Base-by-base conservation (phyloP, 2,329 filamentous ascomycete species). In the Pseudogymnoascus sp. region DNA sequence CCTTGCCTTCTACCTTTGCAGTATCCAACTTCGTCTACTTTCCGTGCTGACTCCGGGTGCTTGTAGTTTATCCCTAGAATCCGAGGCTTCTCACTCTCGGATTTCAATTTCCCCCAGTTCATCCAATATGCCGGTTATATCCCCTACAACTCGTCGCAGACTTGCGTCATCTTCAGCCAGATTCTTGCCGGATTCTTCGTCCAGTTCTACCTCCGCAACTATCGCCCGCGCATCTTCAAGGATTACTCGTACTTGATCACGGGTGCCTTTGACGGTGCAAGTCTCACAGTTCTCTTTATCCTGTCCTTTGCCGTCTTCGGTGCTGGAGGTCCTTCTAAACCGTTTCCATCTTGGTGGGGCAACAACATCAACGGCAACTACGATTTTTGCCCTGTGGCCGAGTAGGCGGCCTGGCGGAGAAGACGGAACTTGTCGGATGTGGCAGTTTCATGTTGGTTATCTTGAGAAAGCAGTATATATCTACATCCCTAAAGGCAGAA, bases 71-170 rank as follows among this genome's bases (percentile, higher is more conserved):
- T 77, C 2, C 81, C 81, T 23, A 80, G 75, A 46, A 75, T 84
- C 63, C 71, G 75, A 5, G 69, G 70, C 12, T 76, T 82, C 59
- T 71, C 75, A 0, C 64, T 78, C 1, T 63, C 66, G 2, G 77
- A 81, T 11, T 72, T 84, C 71, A 84, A 84, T 67, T 68, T 84
- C 61, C 76, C 82, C 0, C 81, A 83, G 66, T 78, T 84, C 63
- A 78, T 84, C 62, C 80, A 83, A 66, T 84, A 77, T 62, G 78
- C 80, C 7, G 82, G 81, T 12, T 83, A 75, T 62, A 80, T 84
- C 62, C 81, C 82, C 0, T 84, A 82, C 72, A 82, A 84, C 69
- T 72, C 75, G 46, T 80, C 78, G 0, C 82, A 84, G 69, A 84
- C 83, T 1, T 84, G 82, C 64, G 79, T 84, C 28, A 71, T 84